Evolutionary conservation across 192 early-diverging fungal genomes (phyloP).

Genomic region (Podila verticillata): DNA sequence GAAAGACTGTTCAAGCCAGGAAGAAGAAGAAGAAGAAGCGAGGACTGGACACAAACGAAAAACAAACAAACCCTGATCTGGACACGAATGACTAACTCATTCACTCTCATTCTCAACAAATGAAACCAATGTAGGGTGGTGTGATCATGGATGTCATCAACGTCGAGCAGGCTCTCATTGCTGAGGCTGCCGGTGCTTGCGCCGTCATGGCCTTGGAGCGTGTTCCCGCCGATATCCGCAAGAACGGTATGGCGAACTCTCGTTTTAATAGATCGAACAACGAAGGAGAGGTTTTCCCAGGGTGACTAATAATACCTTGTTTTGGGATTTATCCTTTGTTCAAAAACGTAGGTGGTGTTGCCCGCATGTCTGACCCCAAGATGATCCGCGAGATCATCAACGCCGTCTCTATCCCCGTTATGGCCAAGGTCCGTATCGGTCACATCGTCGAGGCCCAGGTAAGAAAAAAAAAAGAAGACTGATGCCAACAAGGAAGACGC

Average conservation of each 20-base stretch:
- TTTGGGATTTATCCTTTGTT: too few relatives aligned
- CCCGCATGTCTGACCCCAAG: conserved; percentile 98
- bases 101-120: conserved; percentile 7
- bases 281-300: too few relatives aligned
- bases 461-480: conserved; percentile 2
- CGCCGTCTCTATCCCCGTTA: conserved; percentile 97
- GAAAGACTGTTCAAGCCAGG: not conserved
- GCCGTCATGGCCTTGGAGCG: conserved; percentile 98
- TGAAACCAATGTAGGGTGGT: conserved; percentile 73
- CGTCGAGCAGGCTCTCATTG: conserved; percentile 97
- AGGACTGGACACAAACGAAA: not conserved
- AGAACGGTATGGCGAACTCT: conserved; percentile 71
- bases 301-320: too few relatives aligned
- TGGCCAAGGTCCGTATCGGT: conserved; percentile 99
- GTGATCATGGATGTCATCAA: conserved; percentile 99
- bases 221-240: conserved; percentile 98
- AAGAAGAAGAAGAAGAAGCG: not conserved
- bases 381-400: conserved; percentile 97
- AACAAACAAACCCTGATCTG: not conserved
- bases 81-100: not conserved
- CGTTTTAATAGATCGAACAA: not conserved
- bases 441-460: conserved; percentile 98
- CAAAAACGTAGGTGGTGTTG: conserved; percentile 76
- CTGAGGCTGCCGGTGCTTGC: conserved; percentile 95
- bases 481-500: not conserved